Evolutionary conservation across 768 basidiomycete genomes (phyloP), one percentile per base, ranked within the genome.

Genomic region (Termitomyces sp.): DNA sequence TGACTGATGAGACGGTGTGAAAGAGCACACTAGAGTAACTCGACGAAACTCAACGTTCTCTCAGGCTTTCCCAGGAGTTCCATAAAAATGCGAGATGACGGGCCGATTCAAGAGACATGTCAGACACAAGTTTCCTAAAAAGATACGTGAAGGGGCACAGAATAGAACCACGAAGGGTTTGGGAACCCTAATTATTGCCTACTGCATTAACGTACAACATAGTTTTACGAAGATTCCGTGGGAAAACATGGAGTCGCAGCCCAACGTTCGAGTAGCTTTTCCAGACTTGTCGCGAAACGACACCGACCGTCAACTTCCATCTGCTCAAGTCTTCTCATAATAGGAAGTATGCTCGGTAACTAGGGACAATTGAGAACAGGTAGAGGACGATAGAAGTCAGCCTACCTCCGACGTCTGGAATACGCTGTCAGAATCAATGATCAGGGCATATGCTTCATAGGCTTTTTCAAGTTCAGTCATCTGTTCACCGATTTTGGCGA

Each of bases 271-370:
- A 65, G 57, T 1, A 68, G 39, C 7, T 37, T 63, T 44, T 57
- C 54, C 6, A 69, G 29, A 24, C 70, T 50, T 18, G 57, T n/a
- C 3, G 53, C 51, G 18, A 71, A 60, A 20, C 62, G 28, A 22
- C 60, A 67, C 57, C 65, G 61, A 49, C 66, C 66, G 5, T 64
- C 62, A 15, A 69, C 60, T 15, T 57, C 51, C 24, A 71, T 33
- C 13, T 57, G 29, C 2, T 49, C 56, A 9, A 69, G 48, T 7
- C 60, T 61, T 34, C 64, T 54, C 5, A 73, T 33, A 13, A 60
- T 59, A 2, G 56, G 41, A 13, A 67, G 36, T 1, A 70, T 66
- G 5, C 66, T 68, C 18, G 70, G 70, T n/a, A 72, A 66, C 71
- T 71, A 15, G 24, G 36, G 5, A 7, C 10, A 12, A 37, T 44